These are phyloP conservation scores for Puccinia hordei DNA, from an alignment of 1,284 basidiomycete species.

Conservation along the genomic window DNA sequence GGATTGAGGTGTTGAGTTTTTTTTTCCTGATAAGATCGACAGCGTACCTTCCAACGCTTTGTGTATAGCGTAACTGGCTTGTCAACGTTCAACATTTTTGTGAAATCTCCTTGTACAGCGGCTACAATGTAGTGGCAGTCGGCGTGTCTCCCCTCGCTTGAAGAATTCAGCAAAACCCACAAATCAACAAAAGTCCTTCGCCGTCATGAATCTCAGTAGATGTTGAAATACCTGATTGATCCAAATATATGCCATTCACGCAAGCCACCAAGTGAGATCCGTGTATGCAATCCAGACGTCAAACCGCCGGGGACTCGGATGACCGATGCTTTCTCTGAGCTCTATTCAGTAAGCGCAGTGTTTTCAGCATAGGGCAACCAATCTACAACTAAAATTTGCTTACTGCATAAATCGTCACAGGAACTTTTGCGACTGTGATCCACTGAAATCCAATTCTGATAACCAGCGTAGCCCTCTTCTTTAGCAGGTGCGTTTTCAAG, in stretches of 20 bases:
- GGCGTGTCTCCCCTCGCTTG: slow-evolving; percentile 66
- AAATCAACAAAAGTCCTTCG: not conserved
- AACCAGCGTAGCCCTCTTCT: not conserved
- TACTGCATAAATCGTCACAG: slow-evolving; percentile 25
- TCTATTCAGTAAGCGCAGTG: not conserved
- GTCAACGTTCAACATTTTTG: slow-evolving; percentile 69
- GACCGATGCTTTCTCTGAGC: slow-evolving; percentile 34
- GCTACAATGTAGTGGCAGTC: slow-evolving; percentile 75
- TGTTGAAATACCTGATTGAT: slow-evolving; percentile 35
- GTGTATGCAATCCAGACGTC: slow-evolving; percentile 49
- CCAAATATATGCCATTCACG: slow-evolving; percentile 51
- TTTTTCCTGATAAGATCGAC: not conserved
- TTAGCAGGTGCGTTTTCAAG: not conserved
- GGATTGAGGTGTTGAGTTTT: not conserved
- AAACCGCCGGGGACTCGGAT: slow-evolving; percentile 45
- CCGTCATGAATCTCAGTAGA: not conserved
- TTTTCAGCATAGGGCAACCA: not conserved
- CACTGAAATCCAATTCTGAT: slow-evolving; percentile 27
- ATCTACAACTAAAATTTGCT: not conserved
- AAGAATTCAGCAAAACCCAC: not conserved
- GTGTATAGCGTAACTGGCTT: slow-evolving; percentile 63
- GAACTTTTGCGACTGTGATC: slow-evolving; percentile 43
- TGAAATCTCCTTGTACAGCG: slow-evolving; percentile 73
- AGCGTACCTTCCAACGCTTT: slow-evolving; percentile 13
- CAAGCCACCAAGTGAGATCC: slow-evolving; percentile 41